A percentile compares a stretch with the other conserved stretches of the same genome.
Evolutionary conservation across 2,329 filamentous ascomycete genomes (phyloP).

Genomic region (Metarhizium guizhouense): DNA sequence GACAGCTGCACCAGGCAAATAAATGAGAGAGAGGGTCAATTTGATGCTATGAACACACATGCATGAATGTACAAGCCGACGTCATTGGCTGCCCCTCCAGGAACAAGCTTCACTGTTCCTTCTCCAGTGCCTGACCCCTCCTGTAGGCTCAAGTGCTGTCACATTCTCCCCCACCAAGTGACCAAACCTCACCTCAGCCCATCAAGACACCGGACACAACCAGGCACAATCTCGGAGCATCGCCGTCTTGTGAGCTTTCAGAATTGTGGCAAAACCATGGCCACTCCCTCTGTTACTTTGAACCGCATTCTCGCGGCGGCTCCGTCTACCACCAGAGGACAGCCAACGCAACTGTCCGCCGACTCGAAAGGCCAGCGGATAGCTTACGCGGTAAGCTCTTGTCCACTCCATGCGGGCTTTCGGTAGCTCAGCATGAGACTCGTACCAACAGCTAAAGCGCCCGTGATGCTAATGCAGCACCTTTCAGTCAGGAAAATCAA

Average conservation of each 20-base stretch:
- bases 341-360: slow-evolving; percentile 79
- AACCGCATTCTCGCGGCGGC: slow-evolving; percentile 74
- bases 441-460: background rate
- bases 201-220: background rate
- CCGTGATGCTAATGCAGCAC: slow-evolving; percentile 1
- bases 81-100: background rate
- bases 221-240: background rate
- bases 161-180: background rate
- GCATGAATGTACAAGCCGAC: background rate
- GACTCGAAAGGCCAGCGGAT: slow-evolving; percentile 87
- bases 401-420: background rate
- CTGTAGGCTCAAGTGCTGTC: background rate
- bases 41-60: too few species aligned
- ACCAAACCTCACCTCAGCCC: background rate
- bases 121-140: background rate
- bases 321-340: slow-evolving; percentile 74
- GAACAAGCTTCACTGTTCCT: background rate
- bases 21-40: too few species aligned
- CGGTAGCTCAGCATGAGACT: background rate
- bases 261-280: slow-evolving; percentile 15
- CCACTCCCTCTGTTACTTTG: slow-evolving; percentile 41
- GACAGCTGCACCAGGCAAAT: too few species aligned
- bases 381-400: slow-evolving; percentile 70
- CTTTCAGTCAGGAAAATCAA: slow-evolving; percentile 76
- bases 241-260: background rate